Base-by-base conservation (phyloP, 2,329 filamentous ascomycete species). In the Metarhizium humberi region DNA sequence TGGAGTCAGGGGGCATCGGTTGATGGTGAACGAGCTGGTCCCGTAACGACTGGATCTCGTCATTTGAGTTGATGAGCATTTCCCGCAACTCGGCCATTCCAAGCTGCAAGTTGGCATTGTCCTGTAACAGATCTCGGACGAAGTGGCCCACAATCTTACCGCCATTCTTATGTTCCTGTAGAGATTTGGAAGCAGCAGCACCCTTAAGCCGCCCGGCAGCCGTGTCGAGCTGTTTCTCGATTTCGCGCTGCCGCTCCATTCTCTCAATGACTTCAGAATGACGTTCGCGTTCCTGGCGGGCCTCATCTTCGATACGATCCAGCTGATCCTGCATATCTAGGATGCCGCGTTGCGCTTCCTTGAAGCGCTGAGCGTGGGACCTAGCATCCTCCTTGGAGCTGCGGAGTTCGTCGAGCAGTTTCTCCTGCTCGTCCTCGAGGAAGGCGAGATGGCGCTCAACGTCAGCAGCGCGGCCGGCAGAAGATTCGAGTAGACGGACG, bases 51-150 rank as follows among this genome's bases (percentile, higher is more conserved):
- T 96, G 90, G 3, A 97, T 94, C 71, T 99, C 92, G 63, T 96
- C 89, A 65, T 97, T 95, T 3, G 92, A 96, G 67, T 83, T 91
- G 64, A 90, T 81, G 25, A 99, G 78, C 84, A 99, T 86, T 67
- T 96, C 92, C 18, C 92, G 81, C 50, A 99, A 74, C 73, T 99
- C 94, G 53, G 92, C 83, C 57, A 97, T 95, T 16, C 91, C 91
- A 59, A 94, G 80, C 69, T 99, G 94, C 48, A 99, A 75, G 62
- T 90, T 96, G 10, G 92, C 90, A 66, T 99, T 99, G 69, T 99
- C 94, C 64, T 95, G 87, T 18, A 99, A 76, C 55, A 99, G 88
- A 68, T 97, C 94, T 62, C 92, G 90, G 55, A 99, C 94, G 63
- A 99, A 97, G 66, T 95, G 90, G 20, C 90, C 92, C n/a, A 97